Base-by-base conservation (phyloP, 106 monocot species). In the Allium fistulosum region DNA sequence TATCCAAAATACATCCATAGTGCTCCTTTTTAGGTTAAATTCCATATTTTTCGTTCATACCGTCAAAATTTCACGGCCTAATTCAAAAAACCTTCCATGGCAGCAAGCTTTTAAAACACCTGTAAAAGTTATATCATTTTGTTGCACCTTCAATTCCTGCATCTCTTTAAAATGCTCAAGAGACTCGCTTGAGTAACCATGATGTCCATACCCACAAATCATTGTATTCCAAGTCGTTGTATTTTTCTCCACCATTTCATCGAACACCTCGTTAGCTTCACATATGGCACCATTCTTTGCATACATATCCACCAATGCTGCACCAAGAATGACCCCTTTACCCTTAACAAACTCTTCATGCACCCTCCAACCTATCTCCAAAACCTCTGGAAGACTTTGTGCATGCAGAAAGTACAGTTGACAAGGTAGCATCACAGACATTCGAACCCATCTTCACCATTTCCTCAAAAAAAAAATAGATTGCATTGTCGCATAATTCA, bases 301-400 rank as follows among this genome's bases (percentile, higher is more conserved):
- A 49, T 91, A 91, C 91, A 87, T 91, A 16, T 93, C 93, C 2
- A 93, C 79, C 22, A 93, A 46, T 0, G 93, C 88, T 1, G 93
- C 88, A n/a, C 85, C 83, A 2, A 93, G 85, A 48, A 93, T 81
- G 10, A 85, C 85, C 14, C 88, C 88, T 62, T 79, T 62, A 78
- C 76, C 74, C 65, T 78, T 71, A 57, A 57, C 58, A n/a, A 88
- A 70, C 46, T 60, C 72, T 2, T 11, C 37, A 49, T 88, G 88
- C 17, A 93, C 63, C 57, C 69, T 67, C 56, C 69, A 63, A n/a
- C 93, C 93, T 45, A 76, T 53, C 46, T 81, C 82, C 67, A n/a
- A 93, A 49, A 62, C 82, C 78, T 11, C 88, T 85, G 0, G 10
- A 11, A 11, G 73, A 67, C 58, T 79, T 57, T 13, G 93, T 85